A percentile compares a stretch with the other conserved stretches of the same genome.
These are phyloP conservation scores for Suillus discolor DNA, from an alignment of 768 basidiomycete genomes.

Conservation along the genomic window DNA sequence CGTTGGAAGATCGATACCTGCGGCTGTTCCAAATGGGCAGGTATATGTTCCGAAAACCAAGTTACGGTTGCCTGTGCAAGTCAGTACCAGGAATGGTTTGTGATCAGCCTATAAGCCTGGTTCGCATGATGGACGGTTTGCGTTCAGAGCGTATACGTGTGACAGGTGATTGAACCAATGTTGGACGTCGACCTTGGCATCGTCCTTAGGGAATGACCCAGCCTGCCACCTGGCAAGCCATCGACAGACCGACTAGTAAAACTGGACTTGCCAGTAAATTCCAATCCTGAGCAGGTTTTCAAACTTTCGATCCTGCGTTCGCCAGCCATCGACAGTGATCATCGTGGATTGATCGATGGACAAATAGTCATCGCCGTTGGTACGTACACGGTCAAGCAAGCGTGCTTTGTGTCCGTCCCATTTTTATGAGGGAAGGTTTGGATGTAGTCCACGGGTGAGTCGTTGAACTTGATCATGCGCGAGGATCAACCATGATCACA, in stretches of 20 bases:
- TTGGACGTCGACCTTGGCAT: too few relatives aligned
- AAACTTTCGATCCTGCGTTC: not conserved
- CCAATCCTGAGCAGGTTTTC: not conserved
- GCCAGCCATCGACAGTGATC: not conserved
- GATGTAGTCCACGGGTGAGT: not conserved
- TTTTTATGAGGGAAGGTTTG: not conserved
- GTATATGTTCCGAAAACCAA: not conserved
- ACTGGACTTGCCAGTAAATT: not conserved
- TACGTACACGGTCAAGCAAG: not conserved
- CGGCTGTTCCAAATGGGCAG: not conserved
- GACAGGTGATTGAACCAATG: not conserved
- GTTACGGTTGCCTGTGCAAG: not conserved
- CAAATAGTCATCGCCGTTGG: not conserved
- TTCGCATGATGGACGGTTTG: not conserved
- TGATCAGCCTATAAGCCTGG: not conserved
- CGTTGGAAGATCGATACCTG: not conserved
- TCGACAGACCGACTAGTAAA: not conserved
- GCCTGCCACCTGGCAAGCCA: not conserved
- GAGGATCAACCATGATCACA: not conserved
- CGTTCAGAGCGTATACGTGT: not conserved
- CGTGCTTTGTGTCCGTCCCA: not conserved
- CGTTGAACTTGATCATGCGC: not conserved
- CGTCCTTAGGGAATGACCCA: too few relatives aligned
- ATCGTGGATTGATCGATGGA: not conserved
- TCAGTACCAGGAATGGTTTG: not conserved